phyloP scores from a whole-genome alignment of 2,329 filamentous ascomycete genomes.

The Aspergillus tanneri region DNA sequence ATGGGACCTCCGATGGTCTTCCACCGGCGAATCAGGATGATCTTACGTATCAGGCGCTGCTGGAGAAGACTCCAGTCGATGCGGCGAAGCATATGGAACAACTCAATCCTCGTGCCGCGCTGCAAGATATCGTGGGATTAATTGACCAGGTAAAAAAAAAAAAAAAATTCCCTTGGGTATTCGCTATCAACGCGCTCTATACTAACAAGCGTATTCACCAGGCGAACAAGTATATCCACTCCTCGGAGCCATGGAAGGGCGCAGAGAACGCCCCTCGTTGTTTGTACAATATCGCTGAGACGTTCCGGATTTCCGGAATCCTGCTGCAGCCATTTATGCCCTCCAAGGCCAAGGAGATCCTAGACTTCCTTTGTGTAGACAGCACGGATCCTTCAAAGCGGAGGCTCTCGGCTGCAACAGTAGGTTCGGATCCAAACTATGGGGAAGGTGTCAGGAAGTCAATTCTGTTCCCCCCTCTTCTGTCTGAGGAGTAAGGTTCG shows the following conservation, averaged over 20 bases:
- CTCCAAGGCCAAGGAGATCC: constrained; percentile 65
- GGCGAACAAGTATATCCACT: constrained; percentile 67
- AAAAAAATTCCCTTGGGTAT: constrained; percentile 14
- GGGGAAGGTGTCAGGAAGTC: constrained; percentile 54
- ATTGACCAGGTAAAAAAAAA: constrained; percentile 63
- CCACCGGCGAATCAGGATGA: constrained; percentile 31
- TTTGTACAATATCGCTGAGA: constrained; percentile 72
- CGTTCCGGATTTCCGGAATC: constrained; percentile 75
- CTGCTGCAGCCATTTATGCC: constrained; percentile 92
- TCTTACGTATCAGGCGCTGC: constrained; percentile 38
- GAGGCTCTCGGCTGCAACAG: constrained; percentile 60
- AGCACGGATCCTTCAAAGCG: constrained; percentile 52
- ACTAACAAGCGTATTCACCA: constrained; percentile 27
- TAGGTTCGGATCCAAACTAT: constrained; percentile 68
- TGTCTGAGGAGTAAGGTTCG: constrained; percentile 36
- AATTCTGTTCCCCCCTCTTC: constrained; percentile 53
- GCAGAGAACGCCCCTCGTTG: constrained; percentile 53
- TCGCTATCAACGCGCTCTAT: neutral
- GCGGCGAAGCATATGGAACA: constrained; percentile 61
- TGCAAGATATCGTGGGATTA: constrained; percentile 63
- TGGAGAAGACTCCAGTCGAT: constrained; percentile 42
- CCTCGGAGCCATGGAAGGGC: constrained; percentile 66
- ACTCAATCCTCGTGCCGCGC: constrained; percentile 63
- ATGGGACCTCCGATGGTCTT: constrained; percentile 31
- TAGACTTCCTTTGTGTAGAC: constrained; percentile 75